Percentiles rank a stretch among this genome's conserved stretches.
These are phyloP conservation scores for Pseudonitzschia multistriata DNA, from an alignment of 108 stramenopile genomes.

Conservation along the genomic window DNA sequence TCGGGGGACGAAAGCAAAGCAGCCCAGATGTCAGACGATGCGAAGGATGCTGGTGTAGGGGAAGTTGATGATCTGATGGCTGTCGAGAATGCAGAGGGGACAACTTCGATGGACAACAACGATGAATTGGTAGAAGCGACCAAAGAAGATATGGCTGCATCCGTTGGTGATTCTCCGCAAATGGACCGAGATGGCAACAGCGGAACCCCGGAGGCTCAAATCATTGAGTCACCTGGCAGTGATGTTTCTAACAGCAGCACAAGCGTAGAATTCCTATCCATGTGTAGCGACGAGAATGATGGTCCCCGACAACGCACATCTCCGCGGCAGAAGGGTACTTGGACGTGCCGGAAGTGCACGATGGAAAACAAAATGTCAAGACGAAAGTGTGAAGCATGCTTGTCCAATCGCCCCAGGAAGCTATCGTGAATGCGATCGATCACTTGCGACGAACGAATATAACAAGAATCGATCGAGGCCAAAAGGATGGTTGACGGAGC, in stretches of 20 bases:
- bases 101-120: constrained; percentile 1
- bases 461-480: background rate
- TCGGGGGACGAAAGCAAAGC: constrained; percentile 23
- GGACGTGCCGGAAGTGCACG: constrained; percentile 59
- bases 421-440: background rate
- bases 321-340: background rate
- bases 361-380: constrained; percentile 38
- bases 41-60: background rate
- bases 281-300: background rate
- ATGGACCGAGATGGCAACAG: background rate
- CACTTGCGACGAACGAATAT: background rate
- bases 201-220: background rate
- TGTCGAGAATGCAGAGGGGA: constrained; percentile 16
- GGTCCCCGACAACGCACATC: background rate
- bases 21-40: background rate
- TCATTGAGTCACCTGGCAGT: background rate
- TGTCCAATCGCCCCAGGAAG: constrained; percentile 17
- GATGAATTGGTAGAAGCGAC: background rate
- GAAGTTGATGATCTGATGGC: constrained; percentile 13
- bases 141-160: background rate
- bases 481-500: too few relatives aligned
- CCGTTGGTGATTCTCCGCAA: background rate
- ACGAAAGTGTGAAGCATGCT: constrained; percentile 53
- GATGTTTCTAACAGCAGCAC: background rate
- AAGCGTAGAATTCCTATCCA: background rate